A percentile compares a stretch with the other conserved stretches of the same genome.
Evolutionary conservation across 2,329 filamentous ascomycete genomes (phyloP).

Genomic region (Neurospora sp.): DNA sequence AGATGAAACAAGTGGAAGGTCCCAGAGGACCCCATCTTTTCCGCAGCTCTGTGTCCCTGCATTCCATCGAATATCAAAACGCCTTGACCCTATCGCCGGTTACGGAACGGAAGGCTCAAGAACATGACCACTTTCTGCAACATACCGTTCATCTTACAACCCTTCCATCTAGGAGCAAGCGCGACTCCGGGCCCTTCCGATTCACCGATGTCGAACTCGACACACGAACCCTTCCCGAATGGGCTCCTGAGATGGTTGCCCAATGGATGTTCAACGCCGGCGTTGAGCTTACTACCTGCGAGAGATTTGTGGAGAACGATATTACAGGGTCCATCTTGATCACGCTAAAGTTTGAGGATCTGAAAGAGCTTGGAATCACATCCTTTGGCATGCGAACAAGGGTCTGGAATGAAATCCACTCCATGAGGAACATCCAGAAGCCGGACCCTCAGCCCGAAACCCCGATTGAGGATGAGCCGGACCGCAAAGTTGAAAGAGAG

Average conservation of each 20-base stretch:
- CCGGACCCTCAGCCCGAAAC: constrained; percentile 44
- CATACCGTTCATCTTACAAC: constrained; percentile 27
- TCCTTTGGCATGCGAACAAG: constrained; percentile 75
- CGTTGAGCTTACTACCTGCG: constrained; percentile 65
- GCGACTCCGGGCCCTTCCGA: constrained; percentile 42
- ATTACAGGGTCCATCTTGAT: constrained; percentile 82
- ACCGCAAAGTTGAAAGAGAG: constrained; percentile 39
- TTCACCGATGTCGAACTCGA: constrained; percentile 50
- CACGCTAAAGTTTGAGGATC: constrained; percentile 82
- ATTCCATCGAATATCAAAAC: constrained; percentile 37
- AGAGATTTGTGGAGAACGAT: constrained; percentile 84
- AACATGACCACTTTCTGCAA: constrained; percentile 27
- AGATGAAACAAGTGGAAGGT: constrained; percentile 59
- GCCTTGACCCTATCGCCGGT: constrained; percentile 63
- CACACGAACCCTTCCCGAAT: constrained; percentile 48
- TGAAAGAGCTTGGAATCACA: constrained; percentile 69
- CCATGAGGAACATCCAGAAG: constrained; percentile 48
- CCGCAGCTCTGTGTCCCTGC: constrained; percentile 55
- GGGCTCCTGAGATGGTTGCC: constrained; percentile 68
- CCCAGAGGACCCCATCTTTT: constrained; percentile 83
- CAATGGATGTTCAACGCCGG: constrained; percentile 80
- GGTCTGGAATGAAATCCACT: constrained; percentile 70
- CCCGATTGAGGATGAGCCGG: constrained; percentile 50
- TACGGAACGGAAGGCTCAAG: constrained; percentile 48
- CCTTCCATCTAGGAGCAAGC: constrained; percentile 27